Evolutionary conservation across 2,329 filamentous ascomycete species (phyloP), one percentile per base, ranked within the genome.

Genomic region (Penicillium sclerotiorum): DNA sequence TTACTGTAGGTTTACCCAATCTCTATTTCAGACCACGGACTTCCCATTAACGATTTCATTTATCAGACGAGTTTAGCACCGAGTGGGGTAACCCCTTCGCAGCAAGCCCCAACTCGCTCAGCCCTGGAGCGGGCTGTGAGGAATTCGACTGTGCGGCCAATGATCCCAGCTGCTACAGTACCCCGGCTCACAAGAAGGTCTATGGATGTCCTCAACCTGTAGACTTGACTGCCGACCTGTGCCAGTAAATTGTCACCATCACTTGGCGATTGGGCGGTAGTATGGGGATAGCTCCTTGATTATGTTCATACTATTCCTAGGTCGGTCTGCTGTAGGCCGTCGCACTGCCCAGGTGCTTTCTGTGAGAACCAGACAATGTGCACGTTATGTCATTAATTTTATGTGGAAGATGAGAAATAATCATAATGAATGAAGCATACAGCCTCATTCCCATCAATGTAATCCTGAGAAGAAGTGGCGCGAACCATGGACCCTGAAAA

Each of bases 11-110:
- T 56, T 11, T 17, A 51, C 8, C 33, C 2, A 47, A 47, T 53
- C 15, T 44, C 44, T 37, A 30, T 47, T 8, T 28, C 35, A 25
- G 30, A n/a, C 38, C 25, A 44, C 18, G 13, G 38, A 48, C 42
- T 8, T 37, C 44, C 44, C 28, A 44, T 23, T 60, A 47, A 61
- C 47, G 8, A 8, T 13, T 25, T 35, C 17, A 5, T 45, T 43
- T 32, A 27, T 52, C 13, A 62, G 60, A 62, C 45, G 57, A 62
- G 47, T 23, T 62, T n/a, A 62, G 55, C 49, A 53, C 57, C 9
- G 53, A 62, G 49, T 62, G 53, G 55, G 60, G 60, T 9, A 62
- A 62, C 43, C 60, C 58, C 33, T 62, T 62, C 41, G 58, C 60
- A 28, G 57, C 53, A 28, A 44, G 47, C 28, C 43, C 51, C 15